Conservation (phyloP, 495 filamentous ascomycete species). For the Penicillium dipodomyicola region DNA sequence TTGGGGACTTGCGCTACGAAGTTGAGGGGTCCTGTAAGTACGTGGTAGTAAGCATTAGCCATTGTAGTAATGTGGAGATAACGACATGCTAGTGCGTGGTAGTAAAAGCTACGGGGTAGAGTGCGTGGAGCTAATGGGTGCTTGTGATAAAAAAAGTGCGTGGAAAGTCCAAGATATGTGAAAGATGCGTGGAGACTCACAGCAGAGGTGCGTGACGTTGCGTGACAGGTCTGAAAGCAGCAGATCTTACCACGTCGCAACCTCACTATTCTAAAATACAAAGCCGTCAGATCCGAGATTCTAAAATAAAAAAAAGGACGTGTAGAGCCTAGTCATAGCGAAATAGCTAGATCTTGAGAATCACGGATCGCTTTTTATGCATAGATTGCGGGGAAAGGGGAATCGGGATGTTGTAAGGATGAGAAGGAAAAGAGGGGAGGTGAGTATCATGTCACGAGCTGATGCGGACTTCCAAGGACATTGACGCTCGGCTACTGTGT, state of each 20-base stretch:
- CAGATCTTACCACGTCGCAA: neutral
- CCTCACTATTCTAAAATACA: neutral
- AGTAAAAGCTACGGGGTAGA: neutral
- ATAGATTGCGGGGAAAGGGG: neutral
- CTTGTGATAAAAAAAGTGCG: neutral
- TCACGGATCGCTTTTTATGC: neutral
- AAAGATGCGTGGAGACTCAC: neutral
- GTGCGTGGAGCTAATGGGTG: neutral
- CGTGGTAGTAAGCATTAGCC: slow-evolving; percentile 1
- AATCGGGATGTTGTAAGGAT: neutral
- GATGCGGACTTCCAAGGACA: neutral
- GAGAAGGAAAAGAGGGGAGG: slow-evolving; percentile 3
- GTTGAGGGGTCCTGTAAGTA: neutral
- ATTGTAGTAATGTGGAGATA: neutral
- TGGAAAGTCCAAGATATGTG: neutral
- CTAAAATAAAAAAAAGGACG: neutral
- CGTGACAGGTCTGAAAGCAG: slow-evolving; percentile 3
- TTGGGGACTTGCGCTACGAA: neutral
- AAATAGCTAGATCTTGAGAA: neutral
- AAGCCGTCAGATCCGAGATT: neutral
- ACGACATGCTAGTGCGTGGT: neutral
- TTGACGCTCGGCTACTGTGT: slow-evolving; percentile 1
- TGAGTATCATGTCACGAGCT: slow-evolving; percentile 9
- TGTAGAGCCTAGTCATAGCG: neutral
- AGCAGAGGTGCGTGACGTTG: neutral